These are phyloP conservation scores for Gyromitra esculenta DNA, from an alignment of 2,329 filamentous ascomycete species.

Conservation along the genomic window DNA sequence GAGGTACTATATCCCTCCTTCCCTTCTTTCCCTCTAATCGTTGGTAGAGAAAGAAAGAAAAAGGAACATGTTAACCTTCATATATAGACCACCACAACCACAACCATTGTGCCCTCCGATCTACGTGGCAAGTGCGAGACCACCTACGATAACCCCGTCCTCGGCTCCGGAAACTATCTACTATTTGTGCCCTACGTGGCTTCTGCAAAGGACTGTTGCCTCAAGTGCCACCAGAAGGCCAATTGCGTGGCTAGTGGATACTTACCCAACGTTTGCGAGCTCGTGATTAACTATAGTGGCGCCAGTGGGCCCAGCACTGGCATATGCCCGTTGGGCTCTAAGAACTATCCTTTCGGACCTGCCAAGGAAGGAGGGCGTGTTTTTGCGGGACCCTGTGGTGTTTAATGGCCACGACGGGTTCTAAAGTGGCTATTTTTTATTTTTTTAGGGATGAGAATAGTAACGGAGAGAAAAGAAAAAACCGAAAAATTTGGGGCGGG, in stretches of 20 bases:
- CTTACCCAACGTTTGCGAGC: not conserved
- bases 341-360: conserved; percentile 29
- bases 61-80: conserved; percentile 16
- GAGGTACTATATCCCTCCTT: conserved; percentile 12
- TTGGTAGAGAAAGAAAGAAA: not conserved
- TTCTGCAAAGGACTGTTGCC: conserved; percentile 11
- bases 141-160: conserved; percentile 22
- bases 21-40: too few relatives aligned
- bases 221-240: conserved; percentile 21
- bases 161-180: conserved; percentile 28
- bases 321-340: conserved; percentile 28
- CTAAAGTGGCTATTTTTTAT: not conserved
- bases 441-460: not conserved
- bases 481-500: too few relatives aligned
- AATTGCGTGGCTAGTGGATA: conserved; percentile 38
- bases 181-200: not conserved
- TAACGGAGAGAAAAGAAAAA: too few relatives aligned
- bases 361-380: conserved; percentile 20
- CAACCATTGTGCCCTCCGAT: not conserved
- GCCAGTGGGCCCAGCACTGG: not conserved
- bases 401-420: not conserved
- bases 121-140: conserved; percentile 18
- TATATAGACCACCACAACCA: conserved; percentile 15
- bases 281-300: not conserved
- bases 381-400: conserved; percentile 41